Evolutionary conservation across 2,329 filamentous ascomycete genomes (phyloP).

Genomic region (Aspergillus ochraceus): DNA sequence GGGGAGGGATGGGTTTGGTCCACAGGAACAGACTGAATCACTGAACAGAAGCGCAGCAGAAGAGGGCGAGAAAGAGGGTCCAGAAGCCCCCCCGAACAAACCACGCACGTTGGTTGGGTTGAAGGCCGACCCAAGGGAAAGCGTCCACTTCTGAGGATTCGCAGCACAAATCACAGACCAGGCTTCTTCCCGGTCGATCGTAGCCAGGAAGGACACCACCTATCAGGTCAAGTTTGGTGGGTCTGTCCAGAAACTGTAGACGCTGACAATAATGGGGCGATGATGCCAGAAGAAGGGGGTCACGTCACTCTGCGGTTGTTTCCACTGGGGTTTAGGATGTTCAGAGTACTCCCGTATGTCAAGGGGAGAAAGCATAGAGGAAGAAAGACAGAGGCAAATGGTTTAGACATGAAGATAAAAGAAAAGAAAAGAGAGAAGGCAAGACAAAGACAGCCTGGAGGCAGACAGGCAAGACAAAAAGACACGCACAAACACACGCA

Average conservation of each 20-base stretch:
- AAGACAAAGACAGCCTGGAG: neutral
- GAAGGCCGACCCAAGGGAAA: slow-evolving; percentile 4
- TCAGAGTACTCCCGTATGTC: no score
- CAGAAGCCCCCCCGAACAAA: neutral
- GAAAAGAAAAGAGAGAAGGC: neutral
- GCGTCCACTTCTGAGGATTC: neutral
- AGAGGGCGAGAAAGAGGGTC: slow-evolving; percentile 1
- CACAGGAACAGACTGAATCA: neutral
- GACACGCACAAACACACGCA: neutral
- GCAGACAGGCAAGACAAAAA: neutral
- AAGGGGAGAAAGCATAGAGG: no score
- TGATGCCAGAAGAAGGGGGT: slow-evolving; percentile 1
- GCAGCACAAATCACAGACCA: slow-evolving; percentile 7
- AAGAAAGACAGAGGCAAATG: neutral
- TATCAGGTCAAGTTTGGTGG: slow-evolving; percentile 15
- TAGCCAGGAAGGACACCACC: slow-evolving; percentile 8
- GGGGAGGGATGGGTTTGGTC: neutral
- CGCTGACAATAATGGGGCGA: neutral
- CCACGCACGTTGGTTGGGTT: slow-evolving; percentile 7
- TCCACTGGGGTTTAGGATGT: no score
- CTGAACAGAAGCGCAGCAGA: neutral
- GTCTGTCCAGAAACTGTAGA: neutral
- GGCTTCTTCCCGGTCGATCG: slow-evolving; percentile 15
- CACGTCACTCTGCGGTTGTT: neutral
- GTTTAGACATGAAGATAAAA: neutral